Percentiles rank a stretch among this genome's conserved stretches.
Conservation (phyloP, 805 yeast genomes). For the Wickerhamiella australiensis region DNA sequence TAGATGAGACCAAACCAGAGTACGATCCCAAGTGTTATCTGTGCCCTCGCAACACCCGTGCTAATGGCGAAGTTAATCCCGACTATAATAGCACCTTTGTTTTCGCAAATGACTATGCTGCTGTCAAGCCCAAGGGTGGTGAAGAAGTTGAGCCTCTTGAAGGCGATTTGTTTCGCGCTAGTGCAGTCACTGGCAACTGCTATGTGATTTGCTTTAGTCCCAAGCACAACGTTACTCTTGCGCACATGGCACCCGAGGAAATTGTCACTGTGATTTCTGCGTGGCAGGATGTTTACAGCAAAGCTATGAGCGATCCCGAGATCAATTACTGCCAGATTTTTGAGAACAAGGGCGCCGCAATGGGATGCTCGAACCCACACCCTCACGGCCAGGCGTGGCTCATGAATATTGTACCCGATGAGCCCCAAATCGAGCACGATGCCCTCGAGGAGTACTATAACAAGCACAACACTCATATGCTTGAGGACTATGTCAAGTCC, state of each 20-base stretch:
- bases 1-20: conserved; percentile 35
- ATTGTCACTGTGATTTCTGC: conserved; percentile 42
- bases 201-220: conserved; percentile 65
- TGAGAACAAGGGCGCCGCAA: conserved; percentile 66
- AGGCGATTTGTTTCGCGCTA: conserved; percentile 38
- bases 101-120: conserved; percentile 59
- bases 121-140: conserved; percentile 36
- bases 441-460: conserved; percentile 39
- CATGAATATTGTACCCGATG: conserved; percentile 51
- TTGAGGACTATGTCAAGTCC: conserved; percentile 49
- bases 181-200: conserved; percentile 55
- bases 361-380: conserved; percentile 76
- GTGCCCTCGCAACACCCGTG: conserved; percentile 60
- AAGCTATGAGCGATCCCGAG: conserved; percentile 30
- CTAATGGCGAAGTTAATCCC: conserved; percentile 50
- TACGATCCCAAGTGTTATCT: conserved; percentile 58
- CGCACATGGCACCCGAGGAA: conserved; percentile 41
- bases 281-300: conserved; percentile 45
- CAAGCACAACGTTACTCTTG: conserved; percentile 52
- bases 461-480: conserved; percentile 37
- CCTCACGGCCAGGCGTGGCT: conserved; percentile 82
- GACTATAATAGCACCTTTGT: conserved; percentile 44
- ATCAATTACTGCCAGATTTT: conserved; percentile 55
- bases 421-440: conserved; percentile 46
- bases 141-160: conserved; percentile 20